Base-by-base conservation (phyloP, 2,329 filamentous ascomycete genomes). In the Fusarium globosum region DNA sequence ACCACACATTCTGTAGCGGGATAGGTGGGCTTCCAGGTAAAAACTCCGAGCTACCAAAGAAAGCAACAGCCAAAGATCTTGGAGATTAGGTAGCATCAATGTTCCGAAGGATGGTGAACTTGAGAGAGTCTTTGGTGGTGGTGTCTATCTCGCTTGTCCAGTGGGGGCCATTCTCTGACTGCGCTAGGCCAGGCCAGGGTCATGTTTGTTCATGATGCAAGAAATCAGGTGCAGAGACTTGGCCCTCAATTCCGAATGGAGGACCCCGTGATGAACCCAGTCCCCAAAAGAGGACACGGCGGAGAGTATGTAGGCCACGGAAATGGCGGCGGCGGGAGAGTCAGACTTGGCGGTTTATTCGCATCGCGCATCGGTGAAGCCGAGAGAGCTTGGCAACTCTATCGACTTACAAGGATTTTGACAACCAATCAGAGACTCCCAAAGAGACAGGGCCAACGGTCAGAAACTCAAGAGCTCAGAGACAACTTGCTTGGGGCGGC, bases 331-430 rank as follows among this genome's bases (percentile, higher is more conserved):
- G 59, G 61, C 61, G 63, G 59, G 65, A 64, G 53, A 64, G 68
- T 70, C 63, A 69, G 69, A 76, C 66, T 68, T 72, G 68, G 65
- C 48, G 68, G 66, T 69, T 64, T 72, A 75, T 63, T 73, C 56
- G 55, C 68, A 77, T 78, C 76, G 76, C 57, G 52, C 68, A 77
- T 78, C 76, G 76, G 76, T 71, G 73, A 78, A 65, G 68, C 76
- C 76, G 76, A 78, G 59, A 61, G 65, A 73, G 58, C 74, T 77
- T 71, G 72, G 61, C 62, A 78, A 78, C 76, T 76, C 69, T 78
- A 77, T 78, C 76, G 61, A 67, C 39, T 57, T 57, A 23, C 52
- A 30, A 58, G 51, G 58, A 45, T 51, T 15, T 7, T 16, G 16
- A 16, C 7, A 51, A 10, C 76, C 73, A 78, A 78, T 76, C 56